Evolutionary conservation across 139 green algal species (phyloP).

Genomic region (Coelastrella sp.): DNA sequence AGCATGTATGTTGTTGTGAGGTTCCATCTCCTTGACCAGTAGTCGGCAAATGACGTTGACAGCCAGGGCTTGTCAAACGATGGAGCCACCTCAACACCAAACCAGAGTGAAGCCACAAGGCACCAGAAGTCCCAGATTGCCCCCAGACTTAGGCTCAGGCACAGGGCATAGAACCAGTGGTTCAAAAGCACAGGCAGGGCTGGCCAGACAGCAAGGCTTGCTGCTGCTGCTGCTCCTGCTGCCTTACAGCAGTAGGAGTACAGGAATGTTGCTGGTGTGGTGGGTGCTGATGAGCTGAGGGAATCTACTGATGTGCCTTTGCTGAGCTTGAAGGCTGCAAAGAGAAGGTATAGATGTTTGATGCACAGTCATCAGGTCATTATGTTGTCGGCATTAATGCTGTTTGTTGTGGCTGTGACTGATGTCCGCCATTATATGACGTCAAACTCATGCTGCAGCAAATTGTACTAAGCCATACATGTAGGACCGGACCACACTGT

Average conservation of each 20-base stretch:
- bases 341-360: background rate
- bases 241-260: constrained; percentile 23
- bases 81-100: constrained; percentile 42
- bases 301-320: background rate
- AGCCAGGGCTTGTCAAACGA: constrained; percentile 65
- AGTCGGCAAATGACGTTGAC: constrained; percentile 61
- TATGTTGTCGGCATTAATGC: too few relatives aligned
- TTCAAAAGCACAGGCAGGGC: constrained; percentile 4
- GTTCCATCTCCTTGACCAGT: constrained; percentile 67
- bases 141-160: constrained; percentile 34
- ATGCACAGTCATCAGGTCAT: too few relatives aligned
- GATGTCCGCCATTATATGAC: too few relatives aligned
- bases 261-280: constrained; percentile 4
- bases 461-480: too few relatives aligned
- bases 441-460: too few relatives aligned
- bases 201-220: background rate
- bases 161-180: constrained; percentile 51
- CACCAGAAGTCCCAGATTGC: constrained; percentile 49
- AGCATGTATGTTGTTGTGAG: constrained; percentile 55
- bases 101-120: constrained; percentile 21
- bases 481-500: too few relatives aligned
- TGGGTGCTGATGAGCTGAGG: background rate
- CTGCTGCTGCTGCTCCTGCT: background rate
- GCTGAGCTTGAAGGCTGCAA: constrained; percentile 47
- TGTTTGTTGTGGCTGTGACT: too few relatives aligned